Evolutionary conservation across 441 rosid genomes (phyloP), one percentile per base, ranked within the genome.

Genomic region (Pelargonium citronellum): DNA sequence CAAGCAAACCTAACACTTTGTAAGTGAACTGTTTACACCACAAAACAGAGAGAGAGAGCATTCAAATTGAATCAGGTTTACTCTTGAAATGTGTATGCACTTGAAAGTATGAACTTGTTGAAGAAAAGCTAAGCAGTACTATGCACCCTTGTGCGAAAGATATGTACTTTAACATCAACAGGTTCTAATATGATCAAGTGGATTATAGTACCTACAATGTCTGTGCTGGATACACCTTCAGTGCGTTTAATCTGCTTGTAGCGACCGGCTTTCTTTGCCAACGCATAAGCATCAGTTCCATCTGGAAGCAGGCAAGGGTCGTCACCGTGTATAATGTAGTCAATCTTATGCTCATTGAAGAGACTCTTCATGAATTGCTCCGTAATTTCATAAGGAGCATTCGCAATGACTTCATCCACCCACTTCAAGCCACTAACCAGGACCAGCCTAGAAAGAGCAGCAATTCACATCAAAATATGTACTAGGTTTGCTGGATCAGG

Each of bases 191-290:
- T 69, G 69, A 53, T 73, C 6, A 6, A 66, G 74, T 71, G 58
- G 72, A 73, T 39, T 61, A 67, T 46, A 73, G 77, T 88, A 94
- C 98, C 98, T 83, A 94, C 92, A 87, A 94, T 94, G 85, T 94
- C 98, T 8, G 98, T 94, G 87, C 98, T 94, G 72, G 98, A 94
- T 77, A 94, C 98, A 2, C 98, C 98, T 87, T 94, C 98, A 0
- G 98, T 94, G 46, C 98, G 96, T 77, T 94, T 94, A 61, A 94
- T 94, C 85, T 94, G 98, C 89, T 91, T 91, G 86, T 91, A 94
- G 53, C 94, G 91, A 55, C 97, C 94, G 66, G 85, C 98, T 71
- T 83, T 86, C 86, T 91, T 94, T 63, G 98, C 98, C 71, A 78
- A 77, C 60, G 91, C 95, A 81, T 94, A 94, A 77, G 98, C 98